Evolutionary conservation across 2,329 filamentous ascomycete species (phyloP).

Genomic region (Arthrocladium fulminans): DNA sequence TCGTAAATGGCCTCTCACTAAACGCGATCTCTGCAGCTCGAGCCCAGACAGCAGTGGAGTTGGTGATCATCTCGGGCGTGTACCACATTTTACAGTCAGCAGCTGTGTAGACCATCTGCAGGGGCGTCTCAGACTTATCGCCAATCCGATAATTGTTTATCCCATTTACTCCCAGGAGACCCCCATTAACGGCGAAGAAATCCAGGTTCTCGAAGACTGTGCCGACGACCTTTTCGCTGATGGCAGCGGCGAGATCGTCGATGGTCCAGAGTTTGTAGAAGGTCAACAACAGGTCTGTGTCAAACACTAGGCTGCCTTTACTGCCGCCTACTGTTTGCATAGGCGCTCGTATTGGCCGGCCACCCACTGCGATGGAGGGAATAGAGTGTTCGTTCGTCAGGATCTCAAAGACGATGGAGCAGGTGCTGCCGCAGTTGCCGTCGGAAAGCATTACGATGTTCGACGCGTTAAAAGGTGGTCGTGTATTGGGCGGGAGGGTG

Average conservation of each 20-base stretch:
- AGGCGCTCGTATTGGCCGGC: constrained; percentile 43
- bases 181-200: constrained; percentile 1
- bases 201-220: constrained; percentile 1
- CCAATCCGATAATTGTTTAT: constrained; percentile 37
- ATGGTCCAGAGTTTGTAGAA: neutral
- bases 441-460: constrained; percentile 41
- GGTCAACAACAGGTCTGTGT: no score
- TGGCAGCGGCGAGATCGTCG: neutral
- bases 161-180: constrained; percentile 34
- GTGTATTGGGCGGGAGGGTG: constrained; percentile 13
- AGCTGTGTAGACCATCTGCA: constrained; percentile 53
- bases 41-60: constrained; percentile 47
- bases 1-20: constrained; percentile 20
- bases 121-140: constrained; percentile 36
- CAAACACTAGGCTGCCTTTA: constrained; percentile 38
- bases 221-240: neutral
- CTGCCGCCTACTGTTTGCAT: constrained; percentile 57
- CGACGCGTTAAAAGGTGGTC: constrained; percentile 26
- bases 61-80: constrained; percentile 44
- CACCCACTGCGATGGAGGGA: constrained; percentile 50
- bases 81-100: constrained; percentile 55
- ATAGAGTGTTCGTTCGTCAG: constrained; percentile 35
- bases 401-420: constrained; percentile 48
- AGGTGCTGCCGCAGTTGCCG: constrained; percentile 53
- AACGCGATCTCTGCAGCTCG: constrained; percentile 34